These are phyloP conservation scores for Crataegus laevigata DNA, from an alignment of 306 rosid genomes.

Conservation along the genomic window DNA sequence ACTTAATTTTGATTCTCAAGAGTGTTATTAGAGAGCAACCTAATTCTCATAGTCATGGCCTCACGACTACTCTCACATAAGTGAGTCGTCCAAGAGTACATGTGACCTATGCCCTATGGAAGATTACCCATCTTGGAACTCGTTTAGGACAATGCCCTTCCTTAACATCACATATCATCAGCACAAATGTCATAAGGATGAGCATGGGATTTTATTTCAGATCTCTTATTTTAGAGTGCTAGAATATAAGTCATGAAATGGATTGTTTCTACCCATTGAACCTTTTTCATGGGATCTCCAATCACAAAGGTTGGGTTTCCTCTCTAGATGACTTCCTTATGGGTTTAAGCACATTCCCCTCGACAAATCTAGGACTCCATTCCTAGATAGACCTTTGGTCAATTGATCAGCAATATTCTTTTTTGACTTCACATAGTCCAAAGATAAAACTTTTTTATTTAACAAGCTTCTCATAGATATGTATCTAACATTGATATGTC, in stretches of 20 bases:
- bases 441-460: neutral
- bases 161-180: neutral
- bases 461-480: neutral
- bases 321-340: neutral
- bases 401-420: neutral
- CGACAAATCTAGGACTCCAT: neutral
- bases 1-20: neutral
- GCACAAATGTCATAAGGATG: neutral
- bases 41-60: neutral
- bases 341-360: neutral
- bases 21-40: neutral
- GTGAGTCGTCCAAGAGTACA: neutral
- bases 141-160: neutral
- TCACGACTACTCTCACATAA: neutral
- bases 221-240: neutral
- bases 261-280: too few species aligned
- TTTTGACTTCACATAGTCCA: neutral
- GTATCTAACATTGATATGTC: neutral
- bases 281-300: neutral
- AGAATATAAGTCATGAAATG: neutral
- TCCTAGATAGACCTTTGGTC: neutral
- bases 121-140: neutral
- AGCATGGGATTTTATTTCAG: neutral
- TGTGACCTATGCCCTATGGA: neutral
- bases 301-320: neutral